These are phyloP conservation scores for Themeda triandra DNA, from an alignment of 176 grass and related monocot species.

Conservation along the genomic window DNA sequence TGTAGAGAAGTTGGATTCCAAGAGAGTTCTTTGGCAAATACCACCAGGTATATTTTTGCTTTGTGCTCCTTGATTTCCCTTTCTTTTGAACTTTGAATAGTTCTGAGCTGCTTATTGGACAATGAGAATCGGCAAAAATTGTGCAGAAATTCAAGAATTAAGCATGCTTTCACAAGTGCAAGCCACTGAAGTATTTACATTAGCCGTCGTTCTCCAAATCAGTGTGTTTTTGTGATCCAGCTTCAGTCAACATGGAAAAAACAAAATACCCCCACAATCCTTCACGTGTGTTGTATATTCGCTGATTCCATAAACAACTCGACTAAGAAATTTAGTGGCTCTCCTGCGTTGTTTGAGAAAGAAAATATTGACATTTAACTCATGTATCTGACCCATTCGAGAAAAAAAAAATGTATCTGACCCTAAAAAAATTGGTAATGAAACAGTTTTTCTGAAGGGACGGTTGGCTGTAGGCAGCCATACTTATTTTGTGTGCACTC, in stretches of 20 bases:
- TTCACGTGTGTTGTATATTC: neutral
- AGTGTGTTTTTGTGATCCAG: neutral
- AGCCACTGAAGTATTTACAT: constrained; percentile 15
- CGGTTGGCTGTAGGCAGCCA: neutral
- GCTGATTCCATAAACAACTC: neutral
- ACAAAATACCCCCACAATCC: neutral
- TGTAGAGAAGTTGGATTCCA: constrained; percentile 69
- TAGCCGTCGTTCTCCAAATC: constrained; percentile 18
- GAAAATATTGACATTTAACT: neutral
- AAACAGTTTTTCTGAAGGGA: constrained; percentile 1
- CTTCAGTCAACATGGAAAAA: constrained; percentile 15
- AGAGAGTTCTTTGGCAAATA: constrained; percentile 62
- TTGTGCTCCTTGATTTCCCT: constrained; percentile 34
- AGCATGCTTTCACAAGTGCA: neutral
- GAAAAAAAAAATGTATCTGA: neutral
- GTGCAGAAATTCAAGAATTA: constrained; percentile 16
- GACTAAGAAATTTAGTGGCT: neutral
- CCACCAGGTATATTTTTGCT: constrained; percentile 83
- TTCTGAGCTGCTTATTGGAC: constrained; percentile 10
- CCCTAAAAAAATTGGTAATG: neutral
- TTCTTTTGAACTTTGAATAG: constrained; percentile 26
- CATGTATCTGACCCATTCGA: neutral
- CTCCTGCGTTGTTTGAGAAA: neutral
- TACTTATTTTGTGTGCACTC: neutral
- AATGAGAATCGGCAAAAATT: neutral